Evolutionary conservation across 495 filamentous ascomycete species (phyloP).

Genomic region (Letharia lupina): DNA sequence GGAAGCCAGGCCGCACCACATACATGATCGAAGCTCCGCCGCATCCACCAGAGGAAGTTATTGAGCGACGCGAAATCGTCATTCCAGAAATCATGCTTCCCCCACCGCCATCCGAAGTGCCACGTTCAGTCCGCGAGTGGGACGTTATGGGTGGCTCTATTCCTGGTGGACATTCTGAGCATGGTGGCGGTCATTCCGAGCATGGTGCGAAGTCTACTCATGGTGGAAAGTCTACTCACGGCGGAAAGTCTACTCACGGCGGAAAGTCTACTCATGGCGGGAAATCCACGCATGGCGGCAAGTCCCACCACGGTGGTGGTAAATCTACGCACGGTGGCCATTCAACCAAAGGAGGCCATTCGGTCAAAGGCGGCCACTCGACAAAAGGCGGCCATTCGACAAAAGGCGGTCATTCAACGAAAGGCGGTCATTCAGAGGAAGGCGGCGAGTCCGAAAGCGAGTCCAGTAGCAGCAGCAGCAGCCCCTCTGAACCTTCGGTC

Average conservation of each 20-base stretch:
- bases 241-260: conserved; percentile 17
- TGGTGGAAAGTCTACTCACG: conserved; percentile 13
- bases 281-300: conserved; percentile 13
- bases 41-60: conserved; percentile 31
- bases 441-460: conserved; percentile 15
- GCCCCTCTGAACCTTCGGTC: conserved; percentile 6
- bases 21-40: conserved; percentile 37
- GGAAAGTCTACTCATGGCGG: conserved; percentile 17
- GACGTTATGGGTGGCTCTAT: conserved; percentile 23
- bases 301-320: conserved; percentile 16
- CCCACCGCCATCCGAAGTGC: conserved; percentile 21
- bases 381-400: conserved; percentile 11
- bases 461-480: conserved; percentile 10
- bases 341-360: conserved; percentile 17
- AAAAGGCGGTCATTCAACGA: conserved; percentile 15
- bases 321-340: conserved; percentile 17
- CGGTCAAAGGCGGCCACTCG: conserved; percentile 12
- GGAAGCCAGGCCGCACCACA: conserved; percentile 25
- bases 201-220: conserved; percentile 17
- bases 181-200: conserved; percentile 14
- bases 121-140: conserved; percentile 29
- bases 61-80: conserved; percentile 31
- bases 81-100: conserved; percentile 24
- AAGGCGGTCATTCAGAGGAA: conserved; percentile 10
- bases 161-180: conserved; percentile 12